These are phyloP conservation scores for Apiotrichum porosum DNA, from an alignment of 1,284 basidiomycete genomes.

Conservation along the genomic window DNA sequence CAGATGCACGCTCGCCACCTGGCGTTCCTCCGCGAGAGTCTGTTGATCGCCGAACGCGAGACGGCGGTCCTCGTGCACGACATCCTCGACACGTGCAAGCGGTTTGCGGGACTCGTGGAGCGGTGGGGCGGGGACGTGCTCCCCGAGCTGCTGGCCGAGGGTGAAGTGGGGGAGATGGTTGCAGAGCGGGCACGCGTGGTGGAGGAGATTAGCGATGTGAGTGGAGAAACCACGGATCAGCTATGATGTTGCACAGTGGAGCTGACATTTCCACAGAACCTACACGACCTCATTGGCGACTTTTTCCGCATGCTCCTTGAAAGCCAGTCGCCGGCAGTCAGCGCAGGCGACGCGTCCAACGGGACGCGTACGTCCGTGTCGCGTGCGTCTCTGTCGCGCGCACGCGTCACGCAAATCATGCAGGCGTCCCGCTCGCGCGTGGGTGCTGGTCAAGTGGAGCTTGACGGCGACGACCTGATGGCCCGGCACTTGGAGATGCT, in stretches of 20 bases:
- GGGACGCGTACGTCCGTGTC: conserved; percentile 3
- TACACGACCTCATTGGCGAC: conserved; percentile 72
- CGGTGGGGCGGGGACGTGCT: conserved; percentile 88
- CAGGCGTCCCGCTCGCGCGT: conserved; percentile 60
- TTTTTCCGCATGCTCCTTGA: conserved; percentile 62
- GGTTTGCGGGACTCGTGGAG: conserved; percentile 76
- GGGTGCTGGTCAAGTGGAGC: conserved; percentile 49
- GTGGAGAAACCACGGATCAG: conserved; percentile 15
- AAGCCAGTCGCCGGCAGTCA: conserved; percentile 56
- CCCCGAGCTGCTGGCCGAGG: conserved; percentile 66
- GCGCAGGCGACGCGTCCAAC: conserved; percentile 35
- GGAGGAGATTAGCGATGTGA: conserved; percentile 67
- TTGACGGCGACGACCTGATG: conserved; percentile 53
- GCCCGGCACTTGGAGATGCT: conserved; percentile 77
- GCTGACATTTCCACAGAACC: conserved; percentile 46
- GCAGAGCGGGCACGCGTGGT: conserved; percentile 45
- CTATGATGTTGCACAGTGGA: neutral
- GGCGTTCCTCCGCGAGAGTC: conserved; percentile 71
- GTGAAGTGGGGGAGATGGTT: conserved; percentile 53
- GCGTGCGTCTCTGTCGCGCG: conserved; percentile 18
- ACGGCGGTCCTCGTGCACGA: conserved; percentile 62
- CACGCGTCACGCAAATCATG: conserved; percentile 63
- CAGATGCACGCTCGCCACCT: conserved; percentile 73
- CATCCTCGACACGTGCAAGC: conserved; percentile 74
- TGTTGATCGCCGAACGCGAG: conserved; percentile 64